Evolutionary conservation across 129 eudicot species (phyloP).

Genomic region (Cynara cardunculus): DNA sequence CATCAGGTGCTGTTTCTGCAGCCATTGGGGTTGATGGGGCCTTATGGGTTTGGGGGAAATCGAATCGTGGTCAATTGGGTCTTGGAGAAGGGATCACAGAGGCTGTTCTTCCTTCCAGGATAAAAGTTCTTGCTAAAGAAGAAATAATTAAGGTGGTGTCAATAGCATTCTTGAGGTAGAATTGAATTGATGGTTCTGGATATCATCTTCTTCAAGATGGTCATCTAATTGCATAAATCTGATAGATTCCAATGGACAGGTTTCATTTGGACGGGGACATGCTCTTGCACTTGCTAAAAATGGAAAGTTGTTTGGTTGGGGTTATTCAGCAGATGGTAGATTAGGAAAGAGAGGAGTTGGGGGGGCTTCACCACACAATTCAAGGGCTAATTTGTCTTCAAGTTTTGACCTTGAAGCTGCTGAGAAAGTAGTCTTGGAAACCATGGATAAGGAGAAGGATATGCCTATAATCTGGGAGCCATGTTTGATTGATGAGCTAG

Average conservation of each 20-base stretch:
- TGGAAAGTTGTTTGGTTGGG: constrained; percentile 95
- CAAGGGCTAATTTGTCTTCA: constrained; percentile 27
- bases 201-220: neutral
- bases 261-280: constrained; percentile 96
- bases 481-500: constrained; percentile 54
- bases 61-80: constrained; percentile 91
- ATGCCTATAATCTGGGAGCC: constrained; percentile 97
- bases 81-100: constrained; percentile 67
- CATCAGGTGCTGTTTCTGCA: constrained; percentile 85
- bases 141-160: constrained; percentile 84
- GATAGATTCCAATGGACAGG: constrained; percentile 41
- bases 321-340: constrained; percentile 94
- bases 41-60: constrained; percentile 91
- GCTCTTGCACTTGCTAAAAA: constrained; percentile 75
- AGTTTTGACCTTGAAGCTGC: constrained; percentile 48
- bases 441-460: constrained; percentile 80
- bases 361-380: constrained; percentile 58
- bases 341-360: constrained; percentile 59
- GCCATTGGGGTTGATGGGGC: constrained; percentile 72
- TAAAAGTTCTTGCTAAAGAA: constrained; percentile 67
- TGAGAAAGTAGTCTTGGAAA: constrained; percentile 62
- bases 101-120: constrained; percentile 59
- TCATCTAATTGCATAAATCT: neutral
- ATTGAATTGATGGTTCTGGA: neutral
- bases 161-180: constrained; percentile 58